A percentile compares a stretch with the other conserved stretches of the same genome.
phyloP scores from a whole-genome alignment of 306 rosid genomes.

The Vachellia pachyceras region DNA sequence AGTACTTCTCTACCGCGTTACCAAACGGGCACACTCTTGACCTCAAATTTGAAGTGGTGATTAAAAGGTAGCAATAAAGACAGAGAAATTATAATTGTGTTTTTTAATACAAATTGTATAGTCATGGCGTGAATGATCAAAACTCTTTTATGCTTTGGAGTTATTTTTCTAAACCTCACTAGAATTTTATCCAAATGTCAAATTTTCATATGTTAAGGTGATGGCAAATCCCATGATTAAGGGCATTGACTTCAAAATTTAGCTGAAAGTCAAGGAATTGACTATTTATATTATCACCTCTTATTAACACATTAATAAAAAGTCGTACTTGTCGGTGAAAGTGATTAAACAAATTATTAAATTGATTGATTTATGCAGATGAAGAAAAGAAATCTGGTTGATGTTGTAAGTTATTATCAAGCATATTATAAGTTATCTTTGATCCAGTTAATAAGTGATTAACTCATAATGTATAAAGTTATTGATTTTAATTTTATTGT shows the following conservation, averaged over 20 bases:
- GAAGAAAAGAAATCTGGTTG: too few species aligned
- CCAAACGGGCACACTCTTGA: too few species aligned
- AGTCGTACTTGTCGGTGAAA: slow-evolving; percentile 36
- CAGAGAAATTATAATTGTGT: neutral
- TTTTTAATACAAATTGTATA: neutral
- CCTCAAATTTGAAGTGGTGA: too few species aligned
- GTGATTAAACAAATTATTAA: neutral
- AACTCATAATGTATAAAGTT: too few species aligned
- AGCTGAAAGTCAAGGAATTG: slow-evolving; percentile 4
- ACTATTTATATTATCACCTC: neutral
- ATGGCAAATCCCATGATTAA: neutral
- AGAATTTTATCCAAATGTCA: neutral
- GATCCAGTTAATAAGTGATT: too few species aligned
- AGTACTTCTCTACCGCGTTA: too few species aligned
- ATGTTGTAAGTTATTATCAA: too few species aligned
- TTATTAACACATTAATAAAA: neutral
- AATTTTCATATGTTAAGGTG: neutral
- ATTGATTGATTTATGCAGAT: too few species aligned
- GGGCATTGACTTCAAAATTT: neutral
- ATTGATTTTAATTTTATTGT: too few species aligned
- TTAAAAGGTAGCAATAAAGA: too few species aligned
- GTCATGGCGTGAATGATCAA: neutral
- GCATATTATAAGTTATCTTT: too few species aligned
- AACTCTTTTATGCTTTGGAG: neutral
- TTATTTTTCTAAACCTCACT: neutral